A percentile compares a stretch with the other conserved stretches of the same genome.
Conservation (phyloP, 345 rosid genomes). For the Linum lewisii region DNA sequence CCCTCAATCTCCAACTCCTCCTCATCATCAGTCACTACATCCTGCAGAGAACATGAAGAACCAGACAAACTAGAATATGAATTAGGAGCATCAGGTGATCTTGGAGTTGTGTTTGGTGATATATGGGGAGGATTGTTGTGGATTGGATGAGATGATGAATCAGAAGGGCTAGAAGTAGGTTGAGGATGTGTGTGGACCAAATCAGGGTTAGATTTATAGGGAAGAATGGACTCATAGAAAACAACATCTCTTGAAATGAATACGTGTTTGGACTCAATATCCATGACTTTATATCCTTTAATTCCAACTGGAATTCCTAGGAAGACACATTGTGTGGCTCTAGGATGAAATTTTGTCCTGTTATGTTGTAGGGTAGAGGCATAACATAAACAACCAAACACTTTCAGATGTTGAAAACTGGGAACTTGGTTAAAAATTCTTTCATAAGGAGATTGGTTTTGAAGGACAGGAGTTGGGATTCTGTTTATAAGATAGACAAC, state of each 20-base stretch:
- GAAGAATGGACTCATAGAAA: background rate
- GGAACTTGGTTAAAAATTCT: background rate
- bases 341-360: background rate
- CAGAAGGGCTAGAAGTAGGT: too few species aligned
- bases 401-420: background rate
- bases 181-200: too few species aligned
- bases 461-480: background rate
- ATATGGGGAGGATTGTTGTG: too few species aligned
- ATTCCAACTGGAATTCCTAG: background rate
- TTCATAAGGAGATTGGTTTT: background rate
- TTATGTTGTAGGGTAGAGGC: background rate
- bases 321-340: background rate
- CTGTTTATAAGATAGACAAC: background rate
- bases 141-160: too few species aligned
- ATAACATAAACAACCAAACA: constrained; percentile 1
- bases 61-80: too few species aligned
- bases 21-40: too few species aligned
- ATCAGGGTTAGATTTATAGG: background rate
- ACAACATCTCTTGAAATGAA: background rate
- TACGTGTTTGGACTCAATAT: background rate
- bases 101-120: too few species aligned
- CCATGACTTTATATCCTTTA: background rate
- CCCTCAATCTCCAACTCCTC: too few species aligned
- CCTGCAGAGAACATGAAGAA: too few species aligned
- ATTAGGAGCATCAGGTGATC: too few species aligned